Conservation (phyloP, 2,329 filamentous ascomycete genomes). For the Ophiostoma ips region DNA sequence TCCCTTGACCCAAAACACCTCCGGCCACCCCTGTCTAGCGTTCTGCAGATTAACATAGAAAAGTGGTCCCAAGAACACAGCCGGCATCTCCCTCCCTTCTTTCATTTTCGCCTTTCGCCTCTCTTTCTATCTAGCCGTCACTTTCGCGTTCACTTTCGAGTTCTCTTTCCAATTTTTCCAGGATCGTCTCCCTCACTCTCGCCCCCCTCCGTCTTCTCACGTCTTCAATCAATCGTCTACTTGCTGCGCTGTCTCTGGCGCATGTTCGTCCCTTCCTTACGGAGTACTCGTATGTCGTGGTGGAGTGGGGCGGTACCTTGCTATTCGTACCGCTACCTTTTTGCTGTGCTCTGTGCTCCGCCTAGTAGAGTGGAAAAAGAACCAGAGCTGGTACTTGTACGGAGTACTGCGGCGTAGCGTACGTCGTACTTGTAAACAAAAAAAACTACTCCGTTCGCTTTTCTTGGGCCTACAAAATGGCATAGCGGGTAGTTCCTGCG, state of each 20-base stretch:
- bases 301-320: slow-evolving; percentile 1
- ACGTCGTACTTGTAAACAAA: too few relatives aligned
- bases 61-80: background rate
- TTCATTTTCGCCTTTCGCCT: background rate
- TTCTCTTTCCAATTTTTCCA: too few relatives aligned
- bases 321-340: background rate
- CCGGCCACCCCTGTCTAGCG: background rate
- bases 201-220: too few relatives aligned
- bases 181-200: too few relatives aligned
- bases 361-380: background rate
- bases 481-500: too few relatives aligned
- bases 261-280: too few relatives aligned
- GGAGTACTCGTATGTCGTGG: background rate
- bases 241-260: too few relatives aligned
- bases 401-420: background rate
- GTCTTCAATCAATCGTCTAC: too few relatives aligned
- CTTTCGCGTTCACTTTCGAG: too few relatives aligned
- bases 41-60: slow-evolving; percentile 1
- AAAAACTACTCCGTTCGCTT: too few relatives aligned
- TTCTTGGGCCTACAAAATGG: too few relatives aligned
- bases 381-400: background rate
- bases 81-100: background rate
- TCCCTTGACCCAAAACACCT: too few relatives aligned
- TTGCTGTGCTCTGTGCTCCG: background rate
- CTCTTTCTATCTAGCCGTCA: background rate